Conservation (phyloP, 75 land plant genomes). For the Selaginella tamariscina region DNA sequence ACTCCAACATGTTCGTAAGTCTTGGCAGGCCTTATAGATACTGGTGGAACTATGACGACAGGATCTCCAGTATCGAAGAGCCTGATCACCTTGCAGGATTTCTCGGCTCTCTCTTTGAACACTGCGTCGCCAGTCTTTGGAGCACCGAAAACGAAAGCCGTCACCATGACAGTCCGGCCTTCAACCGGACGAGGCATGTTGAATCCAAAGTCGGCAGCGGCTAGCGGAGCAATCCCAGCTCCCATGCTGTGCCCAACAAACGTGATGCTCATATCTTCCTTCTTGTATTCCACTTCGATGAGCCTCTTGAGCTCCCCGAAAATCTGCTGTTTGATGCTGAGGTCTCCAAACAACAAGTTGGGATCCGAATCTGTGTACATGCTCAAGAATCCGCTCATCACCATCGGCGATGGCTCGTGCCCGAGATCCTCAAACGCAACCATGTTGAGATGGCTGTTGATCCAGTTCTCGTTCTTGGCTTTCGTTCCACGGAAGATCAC, state of each 20-base stretch:
- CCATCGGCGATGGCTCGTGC: not conserved
- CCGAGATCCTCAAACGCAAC: not conserved
- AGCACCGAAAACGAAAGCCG: not conserved
- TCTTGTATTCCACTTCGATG: not conserved
- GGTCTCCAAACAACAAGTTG: not conserved
- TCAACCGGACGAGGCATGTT: not conserved
- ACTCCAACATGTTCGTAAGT: not conserved
- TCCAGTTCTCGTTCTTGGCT: not conserved
- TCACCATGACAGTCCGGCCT: not conserved
- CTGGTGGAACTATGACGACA: not conserved
- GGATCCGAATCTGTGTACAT: not conserved
- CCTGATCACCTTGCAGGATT: not conserved
- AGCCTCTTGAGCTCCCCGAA: not conserved
- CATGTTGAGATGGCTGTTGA: not conserved
- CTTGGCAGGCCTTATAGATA: not conserved
- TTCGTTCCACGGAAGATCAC: conserved; percentile 5
- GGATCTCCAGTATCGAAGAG: not conserved
- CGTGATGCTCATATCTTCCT: conserved; percentile 5
- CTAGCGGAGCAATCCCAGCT: not conserved
- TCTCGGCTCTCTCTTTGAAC: not conserved
- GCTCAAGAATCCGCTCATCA: not conserved
- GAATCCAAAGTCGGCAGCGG: not conserved
- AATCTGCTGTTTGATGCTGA: not conserved
- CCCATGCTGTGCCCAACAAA: conserved; percentile 9
- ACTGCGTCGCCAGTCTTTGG: not conserved